Percentiles rank a stretch among this genome's conserved stretches.
Evolutionary conservation across 2,329 filamentous ascomycete species (phyloP).

Genomic region (Leptographium radiaticola): DNA sequence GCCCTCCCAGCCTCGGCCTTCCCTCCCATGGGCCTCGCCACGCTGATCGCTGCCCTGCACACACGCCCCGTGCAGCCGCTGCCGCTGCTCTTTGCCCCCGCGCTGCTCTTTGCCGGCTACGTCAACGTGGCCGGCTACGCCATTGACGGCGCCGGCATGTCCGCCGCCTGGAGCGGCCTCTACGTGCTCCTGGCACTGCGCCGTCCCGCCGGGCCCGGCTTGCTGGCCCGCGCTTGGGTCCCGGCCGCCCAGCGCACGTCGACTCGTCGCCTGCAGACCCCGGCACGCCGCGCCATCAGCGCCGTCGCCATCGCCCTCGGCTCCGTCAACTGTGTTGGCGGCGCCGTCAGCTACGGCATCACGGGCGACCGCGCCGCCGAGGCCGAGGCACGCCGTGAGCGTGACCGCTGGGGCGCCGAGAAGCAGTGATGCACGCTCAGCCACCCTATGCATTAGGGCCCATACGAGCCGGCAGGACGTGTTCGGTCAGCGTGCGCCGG

Average conservation of each 20-base stretch:
- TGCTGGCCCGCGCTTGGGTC: slow-evolving; percentile 3
- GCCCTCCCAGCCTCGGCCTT: slow-evolving; percentile 35
- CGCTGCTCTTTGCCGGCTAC: slow-evolving; percentile 43
- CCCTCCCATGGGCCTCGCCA: slow-evolving; percentile 41
- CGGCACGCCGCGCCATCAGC: slow-evolving; percentile 34
- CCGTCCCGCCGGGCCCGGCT: neutral
- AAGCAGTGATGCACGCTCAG: neutral
- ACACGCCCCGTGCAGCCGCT: slow-evolving; percentile 37
- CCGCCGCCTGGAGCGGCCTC: slow-evolving; percentile 42
- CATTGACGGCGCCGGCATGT: slow-evolving; percentile 41
- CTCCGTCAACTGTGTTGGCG: slow-evolving; percentile 32
- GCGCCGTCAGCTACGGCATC: slow-evolving; percentile 35
- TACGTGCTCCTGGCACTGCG: slow-evolving; percentile 43
- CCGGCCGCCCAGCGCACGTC: slow-evolving; percentile 25
- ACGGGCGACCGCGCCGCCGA: slow-evolving; percentile 37
- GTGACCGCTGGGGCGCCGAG: slow-evolving; percentile 34
- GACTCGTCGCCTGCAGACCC: slow-evolving; percentile 15
- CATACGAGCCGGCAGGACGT: too few species aligned
- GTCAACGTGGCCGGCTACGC: slow-evolving; percentile 46
- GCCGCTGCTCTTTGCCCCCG: slow-evolving; percentile 36
- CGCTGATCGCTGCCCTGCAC: slow-evolving; percentile 43
- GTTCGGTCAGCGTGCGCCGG: too few species aligned
- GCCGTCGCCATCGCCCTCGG: slow-evolving; percentile 37
- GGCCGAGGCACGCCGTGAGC: slow-evolving; percentile 30
- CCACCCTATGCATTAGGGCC: too few species aligned